Evolutionary conservation across 768 basidiomycete species (phyloP), one percentile per base, ranked within the genome.

Genomic region (Amanita muscaria): DNA sequence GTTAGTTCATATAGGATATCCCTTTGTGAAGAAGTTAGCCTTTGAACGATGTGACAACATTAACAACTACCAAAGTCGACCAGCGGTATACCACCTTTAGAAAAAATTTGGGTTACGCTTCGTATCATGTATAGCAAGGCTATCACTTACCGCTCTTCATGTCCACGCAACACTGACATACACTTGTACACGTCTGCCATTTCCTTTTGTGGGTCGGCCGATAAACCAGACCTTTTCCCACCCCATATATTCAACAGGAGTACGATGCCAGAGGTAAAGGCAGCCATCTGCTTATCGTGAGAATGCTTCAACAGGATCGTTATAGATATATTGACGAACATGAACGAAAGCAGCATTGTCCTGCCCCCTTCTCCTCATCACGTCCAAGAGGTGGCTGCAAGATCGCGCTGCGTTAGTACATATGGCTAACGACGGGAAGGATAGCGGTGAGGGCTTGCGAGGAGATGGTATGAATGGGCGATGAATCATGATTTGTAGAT

Each of bases 381-480:
- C 63, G 51, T 89, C 84, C 29, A 86, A 64, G 16, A 96, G 73
- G 52, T 88, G 88, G n/a, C 76, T 79, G 44, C 80, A 85, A 1
- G 85, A 85, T 15, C 90, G 69, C 0, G 90, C 87, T 0, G 91
- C 81, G 47, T 90, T 75, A 9, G 85, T 76, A 59, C 82, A 88
- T 43, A 84, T 87, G 0, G 83, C 80, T 16, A 85, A 67, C 0
- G 81, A 85, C 8, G 82, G 83, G 55, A 80, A 77, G 2, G 72
- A 66, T 3, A 76, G 49, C 1, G 63, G 55, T 9, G 73, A 68
- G 0, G 70, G 70, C 48, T 68, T 72, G 33, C 66, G 63, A 0
- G 74, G 72, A 0, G 75, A 71, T 0, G 80, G 81, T 45, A 90
- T 79, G 62, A 87, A 88, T 0, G 85, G 80, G 2, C 86, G 79